phyloP scores from a whole-genome alignment of 495 filamentous ascomycete genomes.

The Sporormia fimetaria region DNA sequence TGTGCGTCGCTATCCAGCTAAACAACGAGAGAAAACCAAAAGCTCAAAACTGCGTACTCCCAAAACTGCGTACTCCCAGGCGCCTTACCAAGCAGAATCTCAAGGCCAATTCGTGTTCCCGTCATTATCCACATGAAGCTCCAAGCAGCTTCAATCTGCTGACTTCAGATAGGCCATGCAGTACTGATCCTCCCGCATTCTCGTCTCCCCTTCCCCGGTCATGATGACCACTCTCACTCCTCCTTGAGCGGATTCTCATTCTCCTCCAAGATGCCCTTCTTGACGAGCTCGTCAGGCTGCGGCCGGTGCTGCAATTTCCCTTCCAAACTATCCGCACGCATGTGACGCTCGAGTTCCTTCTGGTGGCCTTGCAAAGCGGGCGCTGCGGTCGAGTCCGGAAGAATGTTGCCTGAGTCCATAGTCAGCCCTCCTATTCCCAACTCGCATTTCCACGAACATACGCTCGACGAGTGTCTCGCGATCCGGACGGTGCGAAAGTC shows the following conservation, averaged over 20 bases:
- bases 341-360: constrained; percentile 69
- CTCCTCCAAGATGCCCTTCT: constrained; percentile 53
- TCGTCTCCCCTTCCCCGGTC: background rate
- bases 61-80: too few species aligned
- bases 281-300: constrained; percentile 59
- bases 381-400: constrained; percentile 62
- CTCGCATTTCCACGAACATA: constrained; percentile 33
- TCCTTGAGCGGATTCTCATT: constrained; percentile 20
- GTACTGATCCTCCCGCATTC: background rate
- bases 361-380: constrained; percentile 66
- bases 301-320: constrained; percentile 70
- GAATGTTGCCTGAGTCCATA: constrained; percentile 47
- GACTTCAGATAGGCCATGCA: background rate
- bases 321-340: constrained; percentile 74
- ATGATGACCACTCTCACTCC: too few species aligned
- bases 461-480: constrained; percentile 60
- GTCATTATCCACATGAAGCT: too few species aligned
- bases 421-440: background rate
- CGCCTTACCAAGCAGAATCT: too few species aligned
- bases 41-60: too few species aligned
- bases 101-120: too few species aligned
- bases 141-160: too few species aligned
- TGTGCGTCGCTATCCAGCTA: too few species aligned
- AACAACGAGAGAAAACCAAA: too few species aligned
- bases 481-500: constrained; percentile 52